Evolutionary conservation across 2,329 filamentous ascomycete genomes (phyloP).

Genomic region (Aspergillus costaricaensis): DNA sequence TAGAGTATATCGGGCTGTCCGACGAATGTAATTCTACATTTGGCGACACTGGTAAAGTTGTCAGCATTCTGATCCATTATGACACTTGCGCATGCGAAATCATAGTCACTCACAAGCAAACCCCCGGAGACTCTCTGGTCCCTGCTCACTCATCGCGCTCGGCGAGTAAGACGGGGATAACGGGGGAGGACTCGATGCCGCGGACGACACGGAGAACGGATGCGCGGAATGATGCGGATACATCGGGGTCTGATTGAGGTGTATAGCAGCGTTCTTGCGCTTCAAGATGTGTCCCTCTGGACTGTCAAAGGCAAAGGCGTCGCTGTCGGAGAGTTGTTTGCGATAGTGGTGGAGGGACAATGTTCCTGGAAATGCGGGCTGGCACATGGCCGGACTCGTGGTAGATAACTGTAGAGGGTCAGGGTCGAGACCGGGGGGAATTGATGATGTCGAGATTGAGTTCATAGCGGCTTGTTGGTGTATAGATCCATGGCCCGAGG

Average conservation of each 20-base stretch:
- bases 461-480: conserved; percentile 7
- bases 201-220: conserved; percentile 31
- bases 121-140: conserved; percentile 27
- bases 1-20: conserved; percentile 6
- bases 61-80: conserved; percentile 9
- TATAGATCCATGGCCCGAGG: conserved; percentile 9
- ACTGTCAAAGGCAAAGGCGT: conserved; percentile 27
- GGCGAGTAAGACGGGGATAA: conserved; percentile 42
- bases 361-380: conserved; percentile 11
- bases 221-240: conserved; percentile 21
- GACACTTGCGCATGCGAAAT: neutral
- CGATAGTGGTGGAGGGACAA: conserved; percentile 40
- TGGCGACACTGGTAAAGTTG: conserved; percentile 11
- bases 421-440: conserved; percentile 1
- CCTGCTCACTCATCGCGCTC: conserved; percentile 35
- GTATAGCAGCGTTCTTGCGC: conserved; percentile 36
- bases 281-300: conserved; percentile 32
- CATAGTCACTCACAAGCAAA: conserved; percentile 21
- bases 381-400: conserved; percentile 10
- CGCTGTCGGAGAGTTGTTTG: conserved; percentile 34
- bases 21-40: conserved; percentile 9
- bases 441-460: conserved; percentile 6
- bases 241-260: conserved; percentile 32
- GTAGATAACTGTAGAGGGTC: conserved; percentile 12
- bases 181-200: conserved; percentile 38